phyloP scores from a whole-genome alignment of 495 filamentous ascomycete genomes.

The Aspergillus conjunctus region DNA sequence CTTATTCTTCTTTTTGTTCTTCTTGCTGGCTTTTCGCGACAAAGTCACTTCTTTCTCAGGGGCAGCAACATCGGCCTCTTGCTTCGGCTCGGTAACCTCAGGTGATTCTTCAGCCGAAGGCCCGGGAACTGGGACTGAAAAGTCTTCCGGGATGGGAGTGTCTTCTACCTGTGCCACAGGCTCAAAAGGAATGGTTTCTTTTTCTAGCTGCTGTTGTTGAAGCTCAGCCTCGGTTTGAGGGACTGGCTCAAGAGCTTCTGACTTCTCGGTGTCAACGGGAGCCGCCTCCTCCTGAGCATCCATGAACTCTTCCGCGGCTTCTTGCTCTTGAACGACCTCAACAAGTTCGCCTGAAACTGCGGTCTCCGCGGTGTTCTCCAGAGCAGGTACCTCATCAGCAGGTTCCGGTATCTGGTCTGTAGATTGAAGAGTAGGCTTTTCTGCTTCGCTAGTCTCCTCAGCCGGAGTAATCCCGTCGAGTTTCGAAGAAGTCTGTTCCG shows the following conservation, averaged over 20 bases:
- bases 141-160: not conserved
- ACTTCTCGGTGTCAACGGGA: too few relatives aligned
- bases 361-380: slow-evolving; percentile 11
- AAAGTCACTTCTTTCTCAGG: slow-evolving; percentile 18
- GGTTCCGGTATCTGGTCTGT: not conserved
- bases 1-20: slow-evolving; percentile 40
- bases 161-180: not conserved
- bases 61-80: slow-evolving; percentile 13
- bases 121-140: not conserved
- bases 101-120: not conserved
- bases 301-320: not conserved
- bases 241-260: too few relatives aligned
- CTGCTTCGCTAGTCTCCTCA: slow-evolving; percentile 9
- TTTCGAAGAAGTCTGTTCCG: not conserved
- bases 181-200: not conserved
- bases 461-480: not conserved
- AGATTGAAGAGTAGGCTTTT: not conserved
- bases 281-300: not conserved
- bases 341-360: slow-evolving; percentile 1
- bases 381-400: slow-evolving; percentile 7
- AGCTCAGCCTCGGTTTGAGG: too few relatives aligned
- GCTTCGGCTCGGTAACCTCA: slow-evolving; percentile 9
- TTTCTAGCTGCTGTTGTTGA: too few relatives aligned
- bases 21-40: slow-evolving; percentile 27
- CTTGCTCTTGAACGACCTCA: not conserved